Percentiles rank a stretch among this genome's conserved stretches.
Evolutionary conservation across 768 basidiomycete species (phyloP).

Genomic region (Boletus sp.): DNA sequence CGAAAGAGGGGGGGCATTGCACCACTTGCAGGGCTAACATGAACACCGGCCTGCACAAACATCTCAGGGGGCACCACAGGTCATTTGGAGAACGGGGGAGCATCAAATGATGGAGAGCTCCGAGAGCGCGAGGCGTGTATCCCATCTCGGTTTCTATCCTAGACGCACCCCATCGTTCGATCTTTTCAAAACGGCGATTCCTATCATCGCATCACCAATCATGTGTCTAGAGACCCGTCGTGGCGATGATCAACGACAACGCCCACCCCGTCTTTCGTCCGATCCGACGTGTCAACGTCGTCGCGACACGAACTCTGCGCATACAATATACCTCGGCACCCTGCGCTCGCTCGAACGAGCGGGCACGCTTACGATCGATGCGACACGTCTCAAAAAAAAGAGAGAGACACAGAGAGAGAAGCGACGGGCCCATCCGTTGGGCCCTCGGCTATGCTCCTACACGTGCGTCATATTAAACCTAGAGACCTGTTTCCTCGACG

Average conservation of each 20-base stretch:
- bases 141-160: neutral
- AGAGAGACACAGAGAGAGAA: neutral
- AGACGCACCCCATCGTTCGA: neutral
- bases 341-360: neutral
- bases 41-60: neutral
- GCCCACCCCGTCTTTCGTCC: neutral
- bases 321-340: neutral
- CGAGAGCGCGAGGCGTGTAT: conserved; percentile 5
- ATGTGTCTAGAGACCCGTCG: neutral
- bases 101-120: neutral
- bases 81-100: too few relatives aligned
- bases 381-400: neutral
- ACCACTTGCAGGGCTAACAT: neutral
- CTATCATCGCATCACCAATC: neutral
- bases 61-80: neutral
- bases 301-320: neutral
- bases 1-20: too few relatives aligned
- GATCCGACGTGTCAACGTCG: neutral
- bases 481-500: conserved; percentile 1
- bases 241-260: neutral
- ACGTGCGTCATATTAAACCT: conserved; percentile 12
- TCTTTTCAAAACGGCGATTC: conserved; percentile 8
- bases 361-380: neutral
- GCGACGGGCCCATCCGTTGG: neutral
- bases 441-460: neutral